phyloP scores from a whole-genome alignment of 2,329 filamentous ascomycete genomes.

The Diaporthe citriasiana region DNA sequence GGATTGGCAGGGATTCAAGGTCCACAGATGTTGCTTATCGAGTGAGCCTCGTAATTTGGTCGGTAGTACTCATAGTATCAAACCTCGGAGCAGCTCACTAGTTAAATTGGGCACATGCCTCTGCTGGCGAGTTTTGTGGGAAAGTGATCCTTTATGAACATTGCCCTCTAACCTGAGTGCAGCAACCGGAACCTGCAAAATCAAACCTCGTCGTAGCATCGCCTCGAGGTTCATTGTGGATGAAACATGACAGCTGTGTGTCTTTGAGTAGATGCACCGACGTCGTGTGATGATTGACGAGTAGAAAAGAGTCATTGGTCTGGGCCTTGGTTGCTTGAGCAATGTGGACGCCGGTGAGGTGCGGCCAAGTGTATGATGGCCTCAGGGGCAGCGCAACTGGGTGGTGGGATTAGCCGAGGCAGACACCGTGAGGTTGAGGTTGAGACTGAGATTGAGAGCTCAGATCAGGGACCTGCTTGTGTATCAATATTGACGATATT shows the following conservation, averaged over 20 bases:
- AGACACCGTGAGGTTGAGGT: neutral
- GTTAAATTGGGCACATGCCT: neutral
- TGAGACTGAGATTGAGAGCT: neutral
- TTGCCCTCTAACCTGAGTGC: neutral
- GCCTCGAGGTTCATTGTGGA: neutral
- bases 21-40: neutral
- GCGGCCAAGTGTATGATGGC: slow-evolving; percentile 18
- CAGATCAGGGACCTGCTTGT: neutral
- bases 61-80: neutral
- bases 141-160: neutral
- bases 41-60: neutral
- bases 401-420: neutral
- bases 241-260: slow-evolving; percentile 22
- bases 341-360: slow-evolving; percentile 11
- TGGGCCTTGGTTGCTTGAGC: neutral
- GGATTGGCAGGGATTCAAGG: neutral
- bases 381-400: neutral
- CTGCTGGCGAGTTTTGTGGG: neutral
- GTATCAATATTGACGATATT: neutral
- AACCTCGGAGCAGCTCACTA: neutral
- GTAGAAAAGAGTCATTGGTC: neutral
- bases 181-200: neutral
- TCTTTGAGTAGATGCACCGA: neutral
- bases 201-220: neutral
- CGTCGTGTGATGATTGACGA: neutral